Evolutionary conservation across 257 asterid species (phyloP).

Genomic region (Primulina huaijiensis): DNA sequence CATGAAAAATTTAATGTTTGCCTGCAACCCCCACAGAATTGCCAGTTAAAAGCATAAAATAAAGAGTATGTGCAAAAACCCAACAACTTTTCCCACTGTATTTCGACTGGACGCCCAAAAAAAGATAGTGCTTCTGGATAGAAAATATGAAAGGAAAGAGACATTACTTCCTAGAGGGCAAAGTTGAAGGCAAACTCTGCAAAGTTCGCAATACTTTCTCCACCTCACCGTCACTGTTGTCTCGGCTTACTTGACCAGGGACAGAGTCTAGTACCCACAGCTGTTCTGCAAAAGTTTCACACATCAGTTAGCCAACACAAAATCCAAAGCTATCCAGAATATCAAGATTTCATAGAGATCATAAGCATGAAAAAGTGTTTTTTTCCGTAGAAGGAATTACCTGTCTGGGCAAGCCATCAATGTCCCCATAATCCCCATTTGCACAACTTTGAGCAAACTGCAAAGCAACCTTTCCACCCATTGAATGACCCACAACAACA

Average conservation of each 20-base stretch:
- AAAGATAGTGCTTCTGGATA: not conserved
- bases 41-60: not conserved
- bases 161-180: conserved; percentile 78
- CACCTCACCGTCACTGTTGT: conserved; percentile 74
- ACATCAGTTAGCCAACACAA: conserved; percentile 28
- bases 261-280: conserved; percentile 92
- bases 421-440: conserved; percentile 56
- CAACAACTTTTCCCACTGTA: not conserved
- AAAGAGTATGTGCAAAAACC: not conserved
- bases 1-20: not conserved
- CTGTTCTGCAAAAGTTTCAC: conserved; percentile 67
- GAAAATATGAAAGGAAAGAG: conserved; percentile 21
- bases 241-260: conserved; percentile 65
- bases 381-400: conserved; percentile 33
- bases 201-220: conserved; percentile 63
- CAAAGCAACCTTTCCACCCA: conserved; percentile 96
- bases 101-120: conserved; percentile 6
- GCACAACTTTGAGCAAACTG: conserved; percentile 81
- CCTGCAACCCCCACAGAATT: not conserved
- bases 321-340: conserved; percentile 11
- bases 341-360: conserved; percentile 9
- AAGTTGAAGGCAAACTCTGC: conserved; percentile 42
- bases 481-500: conserved; percentile 87
- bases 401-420: conserved; percentile 67
- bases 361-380: conserved; percentile 8